Conservation (phyloP, 495 filamentous ascomycete genomes). For the Elaphomyces granulatus region DNA sequence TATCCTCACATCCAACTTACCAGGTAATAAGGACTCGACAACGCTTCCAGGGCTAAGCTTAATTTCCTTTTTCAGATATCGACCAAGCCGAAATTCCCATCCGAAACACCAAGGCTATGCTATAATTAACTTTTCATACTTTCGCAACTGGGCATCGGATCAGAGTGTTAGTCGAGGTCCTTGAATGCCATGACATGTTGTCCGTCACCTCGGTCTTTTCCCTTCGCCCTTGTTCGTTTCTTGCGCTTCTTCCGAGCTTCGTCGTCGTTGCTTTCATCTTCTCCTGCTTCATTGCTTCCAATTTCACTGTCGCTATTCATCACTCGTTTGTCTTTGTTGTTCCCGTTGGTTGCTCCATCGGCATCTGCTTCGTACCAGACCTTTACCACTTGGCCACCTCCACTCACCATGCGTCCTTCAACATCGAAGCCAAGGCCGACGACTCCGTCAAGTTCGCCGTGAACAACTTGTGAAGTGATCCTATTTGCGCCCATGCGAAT, state of each 20-base stretch:
- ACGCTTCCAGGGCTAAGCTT: too few relatives aligned
- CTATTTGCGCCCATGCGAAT: constrained; percentile 44
- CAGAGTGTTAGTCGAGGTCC: constrained; percentile 53
- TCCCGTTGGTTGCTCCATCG: constrained; percentile 17
- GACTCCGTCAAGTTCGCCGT: constrained; percentile 76
- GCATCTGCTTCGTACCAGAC: constrained; percentile 50
- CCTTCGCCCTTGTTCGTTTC: constrained; percentile 45
- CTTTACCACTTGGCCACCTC: constrained; percentile 69
- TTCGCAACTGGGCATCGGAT: too few relatives aligned
- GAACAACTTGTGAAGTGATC: constrained; percentile 44
- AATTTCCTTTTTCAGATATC: too few relatives aligned
- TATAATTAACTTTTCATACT: constrained; percentile 5
- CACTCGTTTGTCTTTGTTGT: constrained; percentile 16
- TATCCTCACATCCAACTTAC: too few relatives aligned
- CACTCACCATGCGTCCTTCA: constrained; percentile 70
- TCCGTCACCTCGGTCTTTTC: constrained; percentile 35
- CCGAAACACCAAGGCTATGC: too few relatives aligned
- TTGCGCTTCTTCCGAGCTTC: constrained; percentile 31
- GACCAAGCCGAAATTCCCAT: too few relatives aligned
- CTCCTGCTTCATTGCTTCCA: constrained; percentile 23
- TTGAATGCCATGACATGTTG: constrained; percentile 49
- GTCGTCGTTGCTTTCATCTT: constrained; percentile 34
- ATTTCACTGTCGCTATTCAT: constrained; percentile 30
- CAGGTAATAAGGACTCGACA: too few relatives aligned
- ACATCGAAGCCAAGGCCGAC: constrained; percentile 68